phyloP scores from a whole-genome alignment of 2,329 filamentous ascomycete genomes.

The Lasiodiplodia gonubiensis region DNA sequence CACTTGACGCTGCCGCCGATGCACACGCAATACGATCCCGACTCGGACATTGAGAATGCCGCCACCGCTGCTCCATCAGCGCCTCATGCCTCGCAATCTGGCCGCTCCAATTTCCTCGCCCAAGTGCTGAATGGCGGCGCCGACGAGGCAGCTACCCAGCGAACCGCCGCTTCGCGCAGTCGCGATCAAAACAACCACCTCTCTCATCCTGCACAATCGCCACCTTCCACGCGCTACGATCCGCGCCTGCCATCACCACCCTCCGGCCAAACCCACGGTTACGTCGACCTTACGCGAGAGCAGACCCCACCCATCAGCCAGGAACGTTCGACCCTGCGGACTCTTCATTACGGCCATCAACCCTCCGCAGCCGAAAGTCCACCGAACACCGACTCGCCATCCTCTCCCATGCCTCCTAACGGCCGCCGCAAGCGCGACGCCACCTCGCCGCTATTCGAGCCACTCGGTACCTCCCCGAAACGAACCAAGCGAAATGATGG shows the following conservation, averaged over 20 bases:
- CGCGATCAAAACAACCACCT: slow-evolving; percentile 1
- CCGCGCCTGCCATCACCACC: slow-evolving; percentile 4
- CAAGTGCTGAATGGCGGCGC: slow-evolving; percentile 39
- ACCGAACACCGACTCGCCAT: neutral
- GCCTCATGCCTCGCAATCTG: too few species aligned
- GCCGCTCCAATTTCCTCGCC: slow-evolving; percentile 36
- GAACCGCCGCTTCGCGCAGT: slow-evolving; percentile 13
- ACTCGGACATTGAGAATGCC: neutral
- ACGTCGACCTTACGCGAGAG: slow-evolving; percentile 41
- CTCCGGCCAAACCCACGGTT: slow-evolving; percentile 35
- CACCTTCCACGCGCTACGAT: neutral
- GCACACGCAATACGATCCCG: neutral
- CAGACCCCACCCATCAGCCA: slow-evolving; percentile 23
- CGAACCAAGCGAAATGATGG: slow-evolving; percentile 34
- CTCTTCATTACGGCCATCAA: neutral
- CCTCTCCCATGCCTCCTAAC: slow-evolving; percentile 1
- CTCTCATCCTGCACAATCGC: slow-evolving; percentile 29
- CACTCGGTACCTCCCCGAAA: slow-evolving; percentile 41
- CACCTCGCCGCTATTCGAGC: slow-evolving; percentile 1
- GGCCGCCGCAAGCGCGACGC: slow-evolving; percentile 31
- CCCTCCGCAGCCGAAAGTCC: slow-evolving; percentile 1
- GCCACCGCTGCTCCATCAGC: neutral
- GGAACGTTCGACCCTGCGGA: slow-evolving; percentile 22
- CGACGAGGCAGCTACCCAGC: slow-evolving; percentile 10
- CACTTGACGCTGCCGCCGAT: slow-evolving; percentile 6